Evolutionary conservation across 2,329 filamentous ascomycete species (phyloP), one percentile per base, ranked within the genome.

Genomic region (Ambrosiella xylebori): DNA sequence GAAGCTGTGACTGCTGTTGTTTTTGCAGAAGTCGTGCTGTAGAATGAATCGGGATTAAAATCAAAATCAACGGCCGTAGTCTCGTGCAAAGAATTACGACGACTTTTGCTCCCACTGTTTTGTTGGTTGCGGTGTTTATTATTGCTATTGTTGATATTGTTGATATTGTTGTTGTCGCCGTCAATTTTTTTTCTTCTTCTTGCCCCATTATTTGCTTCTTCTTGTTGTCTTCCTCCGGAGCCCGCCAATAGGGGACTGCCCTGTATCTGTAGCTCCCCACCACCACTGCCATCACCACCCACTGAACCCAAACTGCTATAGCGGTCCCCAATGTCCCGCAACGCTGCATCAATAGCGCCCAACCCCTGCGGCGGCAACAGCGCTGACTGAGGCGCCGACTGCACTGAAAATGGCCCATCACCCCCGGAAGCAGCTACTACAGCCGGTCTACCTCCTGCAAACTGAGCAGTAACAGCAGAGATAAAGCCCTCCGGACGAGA

Each of bases 41-140:
- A 51, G 38, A 41, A 57, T n/a, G 49, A 57, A 57, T 57, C 56
- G n/a, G 56, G 47, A 11, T 57, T 47, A 40, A 57, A 57, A 13
- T 51, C 45, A 52, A 57, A 57, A 19, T 57, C 17, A 7, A 57
- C 56, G 12, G 37, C 49, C 17, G 39, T n/a, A 50, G 56, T 57
- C 17, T 57, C 56, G 19, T 38, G 47, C 27, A 27, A 27, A 44
- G 56, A 57, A 36, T 57, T 57, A 19, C 45, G 40, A 27, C 49
- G 56, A 47, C 56, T 57, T 47, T 17, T 17, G n/a, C 12, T 13
- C 11, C 19, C 13, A 47, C 27, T 3, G 19, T n/a, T 8, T 8
- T 47, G n/a, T 13, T 47, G 44, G 13, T 47, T 41, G 40, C 3
- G 40, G 11, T 8, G 2, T 3, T 12, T 11, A 36, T 39, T 50